Base-by-base conservation (phyloP, 73 alveolate species). In the Blepharisma stoltei region DNA sequence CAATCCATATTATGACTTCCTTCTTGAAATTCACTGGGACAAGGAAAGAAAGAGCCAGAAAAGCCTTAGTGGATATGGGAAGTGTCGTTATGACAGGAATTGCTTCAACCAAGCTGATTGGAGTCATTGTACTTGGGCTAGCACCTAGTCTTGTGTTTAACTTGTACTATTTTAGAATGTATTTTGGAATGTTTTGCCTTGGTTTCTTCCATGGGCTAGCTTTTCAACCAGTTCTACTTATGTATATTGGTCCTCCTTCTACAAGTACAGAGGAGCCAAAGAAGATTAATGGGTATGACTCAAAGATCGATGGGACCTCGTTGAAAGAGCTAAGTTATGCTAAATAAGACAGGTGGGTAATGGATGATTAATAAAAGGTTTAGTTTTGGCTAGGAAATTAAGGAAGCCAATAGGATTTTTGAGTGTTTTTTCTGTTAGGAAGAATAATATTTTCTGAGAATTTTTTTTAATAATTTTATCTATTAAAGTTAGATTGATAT, bases 151-250 rank as follows among this genome's bases (percentile, higher is more conserved):
- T 86, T 54, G 69, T 93, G 23, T 94, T 94, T 73, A 89, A 88
- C 83, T 90, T 94, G 55, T 94, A 94, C 87, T 94, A 86, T 70
- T 94, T 94, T 88, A 92, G 98, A 83, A 94, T 94, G 98, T 94
- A 94, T 78, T 77, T 94, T 55, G 81, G 85, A 70, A 91, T 94
- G 71, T 84, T 93, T 46, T 21, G 93, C 37, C 83, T 94, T 37
- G 99, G 99, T 25, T 78, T 83, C 43, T 94, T 92, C 81, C 90
- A 94, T 86, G 98, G 95, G 11, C 82, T 91, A 37, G 81, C 88
- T 78, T 54, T 91, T 82, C 71, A 87, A 32, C 97, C 97, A 14
- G 27, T 90, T 6, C 79, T 90, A 38, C 78, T 90, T 11, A 83
- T 82, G 55, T 81, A 78, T 77, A 52, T 87, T 44, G 92, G 92